Evolutionary conservation across 1,284 basidiomycete genomes (phyloP).

Genomic region (Puccinia horiana): DNA sequence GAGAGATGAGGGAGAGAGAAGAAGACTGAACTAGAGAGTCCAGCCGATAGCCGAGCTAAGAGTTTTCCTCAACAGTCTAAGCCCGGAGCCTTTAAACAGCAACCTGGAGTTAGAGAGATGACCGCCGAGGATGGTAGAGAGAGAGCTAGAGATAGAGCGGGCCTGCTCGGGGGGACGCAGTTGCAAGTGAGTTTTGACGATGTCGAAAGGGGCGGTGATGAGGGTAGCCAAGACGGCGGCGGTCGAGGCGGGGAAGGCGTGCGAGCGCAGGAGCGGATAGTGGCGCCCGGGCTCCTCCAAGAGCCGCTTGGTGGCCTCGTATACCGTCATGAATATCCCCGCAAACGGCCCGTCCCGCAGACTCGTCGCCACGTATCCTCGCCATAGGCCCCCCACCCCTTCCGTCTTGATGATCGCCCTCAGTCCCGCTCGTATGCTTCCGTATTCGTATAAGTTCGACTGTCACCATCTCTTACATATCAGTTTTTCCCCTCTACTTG

Average conservation of each 20-base stretch:
- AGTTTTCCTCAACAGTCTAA: conserved; percentile 82
- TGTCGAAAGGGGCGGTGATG: conserved; percentile 56
- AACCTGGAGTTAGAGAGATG: conserved; percentile 59
- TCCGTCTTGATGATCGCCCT: conserved; percentile 66
- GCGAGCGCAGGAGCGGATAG: neutral
- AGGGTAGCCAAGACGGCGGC: conserved; percentile 55
- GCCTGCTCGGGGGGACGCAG: conserved; percentile 39
- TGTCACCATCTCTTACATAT: conserved; percentile 55
- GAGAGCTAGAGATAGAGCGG: conserved; percentile 57
- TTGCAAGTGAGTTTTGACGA: conserved; percentile 56
- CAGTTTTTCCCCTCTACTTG: neutral
- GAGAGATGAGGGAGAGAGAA: conserved; percentile 22
- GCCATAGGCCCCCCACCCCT: conserved; percentile 79
- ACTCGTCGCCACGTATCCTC: conserved; percentile 85
- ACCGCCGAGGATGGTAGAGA: conserved; percentile 1
- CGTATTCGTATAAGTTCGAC: conserved; percentile 74
- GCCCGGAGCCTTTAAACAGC: conserved; percentile 80
- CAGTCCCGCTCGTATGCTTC: conserved; percentile 68
- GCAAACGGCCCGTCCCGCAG: conserved; percentile 94
- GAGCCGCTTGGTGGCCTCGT: conserved; percentile 64
- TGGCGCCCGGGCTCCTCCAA: neutral
- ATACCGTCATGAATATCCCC: conserved; percentile 85
- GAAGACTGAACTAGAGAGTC: conserved; percentile 82
- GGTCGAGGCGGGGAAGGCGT: conserved; percentile 50
- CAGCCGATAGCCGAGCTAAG: conserved; percentile 87